phyloP scores from a whole-genome alignment of 768 basidiomycete species.

The Trametes punicea region DNA sequence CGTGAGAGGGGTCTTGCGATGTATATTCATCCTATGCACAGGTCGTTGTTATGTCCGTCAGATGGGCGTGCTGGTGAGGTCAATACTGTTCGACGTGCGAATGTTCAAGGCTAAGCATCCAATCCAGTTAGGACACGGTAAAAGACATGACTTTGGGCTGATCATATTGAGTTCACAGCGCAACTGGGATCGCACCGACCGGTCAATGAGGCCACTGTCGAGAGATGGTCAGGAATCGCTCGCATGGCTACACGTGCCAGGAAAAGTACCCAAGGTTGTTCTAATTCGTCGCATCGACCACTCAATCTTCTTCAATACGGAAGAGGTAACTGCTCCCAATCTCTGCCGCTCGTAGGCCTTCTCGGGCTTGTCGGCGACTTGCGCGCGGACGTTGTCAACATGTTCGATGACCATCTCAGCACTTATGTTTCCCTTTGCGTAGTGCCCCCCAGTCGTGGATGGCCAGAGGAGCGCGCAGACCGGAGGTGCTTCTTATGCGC shows the following conservation, averaged over 20 bases:
- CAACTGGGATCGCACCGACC: slow-evolving; percentile 96
- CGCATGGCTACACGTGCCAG: not conserved
- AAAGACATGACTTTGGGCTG: no score
- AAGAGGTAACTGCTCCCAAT: slow-evolving; percentile 98
- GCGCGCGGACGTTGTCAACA: slow-evolving; percentile 94
- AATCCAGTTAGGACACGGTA: no score
- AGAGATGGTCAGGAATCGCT: not conserved
- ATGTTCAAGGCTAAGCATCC: no score
- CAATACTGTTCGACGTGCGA: no score
- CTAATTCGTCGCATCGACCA: slow-evolving; percentile 99
- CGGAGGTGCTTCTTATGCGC: slow-evolving; percentile 97
- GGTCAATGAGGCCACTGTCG: slow-evolving; percentile 92
- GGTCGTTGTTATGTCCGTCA: no score
- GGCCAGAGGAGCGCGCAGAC: slow-evolving; percentile 88
- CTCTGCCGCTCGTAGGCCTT: slow-evolving; percentile 96
- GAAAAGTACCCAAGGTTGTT: slow-evolving; percentile 90
- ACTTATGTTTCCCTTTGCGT: slow-evolving; percentile 94
- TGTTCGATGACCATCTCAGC: slow-evolving; percentile 99
- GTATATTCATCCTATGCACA: no score
- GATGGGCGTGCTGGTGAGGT: no score
- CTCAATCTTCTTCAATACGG: slow-evolving; percentile 95
- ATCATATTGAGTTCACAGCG: slow-evolving; percentile 90
- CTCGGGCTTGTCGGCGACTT: slow-evolving; percentile 95
- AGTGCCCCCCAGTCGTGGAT: slow-evolving; percentile 99
- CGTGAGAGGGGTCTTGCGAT: no score